A percentile compares a stretch with the other conserved stretches of the same genome.
These are phyloP conservation scores for Hypoxylon perforatum DNA, from an alignment of 495 filamentous ascomycete genomes.

Conservation along the genomic window DNA sequence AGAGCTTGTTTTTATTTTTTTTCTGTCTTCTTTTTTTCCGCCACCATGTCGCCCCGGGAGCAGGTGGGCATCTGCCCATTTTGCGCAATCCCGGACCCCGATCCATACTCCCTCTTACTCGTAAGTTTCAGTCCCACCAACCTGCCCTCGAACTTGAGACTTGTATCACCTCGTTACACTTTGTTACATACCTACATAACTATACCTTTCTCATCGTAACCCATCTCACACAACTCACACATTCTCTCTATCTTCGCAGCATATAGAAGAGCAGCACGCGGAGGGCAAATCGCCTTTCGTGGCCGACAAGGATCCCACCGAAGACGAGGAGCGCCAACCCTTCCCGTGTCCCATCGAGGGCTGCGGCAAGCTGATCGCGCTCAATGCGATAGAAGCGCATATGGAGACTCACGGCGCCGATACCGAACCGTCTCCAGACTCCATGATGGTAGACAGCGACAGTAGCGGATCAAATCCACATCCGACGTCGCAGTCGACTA, in stretches of 20 bases:
- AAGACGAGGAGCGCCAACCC: conserved; percentile 58
- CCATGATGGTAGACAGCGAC: conserved; percentile 26
- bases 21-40: too few species aligned
- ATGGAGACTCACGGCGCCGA: conserved; percentile 78
- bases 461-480: neutral
- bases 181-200: too few species aligned
- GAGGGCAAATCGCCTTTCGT: conserved; percentile 66
- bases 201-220: neutral
- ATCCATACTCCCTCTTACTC: conserved; percentile 56
- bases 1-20: too few species aligned
- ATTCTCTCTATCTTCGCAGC: conserved; percentile 42
- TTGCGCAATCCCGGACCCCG: conserved; percentile 54
- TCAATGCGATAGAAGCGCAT: conserved; percentile 73
- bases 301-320: conserved; percentile 45
- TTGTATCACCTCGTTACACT: neutral
- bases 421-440: conserved; percentile 61
- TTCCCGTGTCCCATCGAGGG: conserved; percentile 74
- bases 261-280: conserved; percentile 68
- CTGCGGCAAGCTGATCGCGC: conserved; percentile 76
- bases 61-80: conserved; percentile 51
- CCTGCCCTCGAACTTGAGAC: neutral
- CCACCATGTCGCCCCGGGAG: conserved; percentile 17
- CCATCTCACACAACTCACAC: neutral
- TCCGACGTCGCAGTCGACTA: too few species aligned
- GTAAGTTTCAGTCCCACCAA: conserved; percentile 36